These are phyloP conservation scores for Daedaleopsis nitida DNA, from an alignment of 768 basidiomycete genomes.

Conservation along the genomic window DNA sequence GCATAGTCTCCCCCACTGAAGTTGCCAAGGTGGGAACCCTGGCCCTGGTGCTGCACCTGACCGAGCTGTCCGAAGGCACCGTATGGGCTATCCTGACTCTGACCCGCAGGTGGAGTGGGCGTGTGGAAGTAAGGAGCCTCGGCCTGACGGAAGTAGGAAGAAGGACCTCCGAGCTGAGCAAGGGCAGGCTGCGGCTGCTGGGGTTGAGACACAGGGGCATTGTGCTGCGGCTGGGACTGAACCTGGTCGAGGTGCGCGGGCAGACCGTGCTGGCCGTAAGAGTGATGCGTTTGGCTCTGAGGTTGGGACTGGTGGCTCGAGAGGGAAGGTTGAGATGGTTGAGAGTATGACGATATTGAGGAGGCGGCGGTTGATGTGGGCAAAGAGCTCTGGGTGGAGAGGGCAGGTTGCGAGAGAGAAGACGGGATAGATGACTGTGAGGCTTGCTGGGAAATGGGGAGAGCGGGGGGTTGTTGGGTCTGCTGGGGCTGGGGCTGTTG, in stretches of 20 bases:
- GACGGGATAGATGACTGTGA: slow-evolving; percentile 20
- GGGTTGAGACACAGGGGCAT: slow-evolving; percentile 37
- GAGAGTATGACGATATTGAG: slow-evolving; percentile 34
- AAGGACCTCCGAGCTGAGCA: slow-evolving; percentile 45
- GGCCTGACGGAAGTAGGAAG: slow-evolving; percentile 70
- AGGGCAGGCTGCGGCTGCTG: slow-evolving; percentile 30
- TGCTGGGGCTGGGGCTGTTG: slow-evolving; percentile 33
- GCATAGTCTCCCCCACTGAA: slow-evolving; percentile 69
- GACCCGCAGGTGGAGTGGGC: slow-evolving; percentile 71
- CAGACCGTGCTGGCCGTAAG: slow-evolving; percentile 68
- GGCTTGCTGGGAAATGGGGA: slow-evolving; percentile 22
- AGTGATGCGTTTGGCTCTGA: slow-evolving; percentile 35
- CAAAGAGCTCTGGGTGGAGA: slow-evolving; percentile 28
- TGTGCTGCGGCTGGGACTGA: slow-evolving; percentile 40
- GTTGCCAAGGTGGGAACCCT: slow-evolving; percentile 49
- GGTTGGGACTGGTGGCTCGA: slow-evolving; percentile 22
- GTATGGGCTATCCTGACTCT: slow-evolving; percentile 63
- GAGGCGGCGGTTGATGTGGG: slow-evolving; percentile 32
- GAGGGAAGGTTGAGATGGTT: slow-evolving; percentile 29
- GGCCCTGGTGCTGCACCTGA: slow-evolving; percentile 61
- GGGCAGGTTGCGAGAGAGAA: slow-evolving; percentile 30
- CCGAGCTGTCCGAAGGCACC: slow-evolving; percentile 66
- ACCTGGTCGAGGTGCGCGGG: slow-evolving; percentile 66
- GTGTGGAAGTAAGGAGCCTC: slow-evolving; percentile 78
- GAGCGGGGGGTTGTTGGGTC: slow-evolving; percentile 29